phyloP scores from a whole-genome alignment of 2,329 filamentous ascomycete species.

The Monilinia laxa region DNA sequence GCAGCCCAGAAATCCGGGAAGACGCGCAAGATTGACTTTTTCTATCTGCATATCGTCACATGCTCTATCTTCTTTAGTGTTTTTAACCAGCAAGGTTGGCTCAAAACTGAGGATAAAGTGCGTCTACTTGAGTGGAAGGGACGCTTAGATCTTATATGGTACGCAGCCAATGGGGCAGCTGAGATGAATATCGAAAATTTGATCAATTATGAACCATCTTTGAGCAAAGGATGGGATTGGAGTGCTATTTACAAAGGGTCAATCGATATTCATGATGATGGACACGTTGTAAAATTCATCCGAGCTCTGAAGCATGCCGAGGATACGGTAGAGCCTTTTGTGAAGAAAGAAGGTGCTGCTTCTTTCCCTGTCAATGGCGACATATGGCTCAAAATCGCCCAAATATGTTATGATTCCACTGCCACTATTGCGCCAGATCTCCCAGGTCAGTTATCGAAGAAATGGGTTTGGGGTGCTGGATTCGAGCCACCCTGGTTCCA shows the following conservation, averaged over 20 bases:
- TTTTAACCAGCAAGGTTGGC: constrained; percentile 62
- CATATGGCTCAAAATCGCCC: constrained; percentile 5
- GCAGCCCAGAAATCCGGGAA: constrained; percentile 59
- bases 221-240: constrained; percentile 28
- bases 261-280: constrained; percentile 59
- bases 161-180: constrained; percentile 65
- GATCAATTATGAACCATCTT: constrained; percentile 52
- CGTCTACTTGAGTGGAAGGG: constrained; percentile 80
- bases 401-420: constrained; percentile 5
- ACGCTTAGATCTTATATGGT: constrained; percentile 69
- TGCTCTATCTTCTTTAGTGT: constrained; percentile 65
- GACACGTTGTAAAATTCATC: constrained; percentile 73
- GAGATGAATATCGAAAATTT: constrained; percentile 59
- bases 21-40: constrained; percentile 71
- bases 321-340: constrained; percentile 41
- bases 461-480: background rate
- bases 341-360: background rate
- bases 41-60: constrained; percentile 63
- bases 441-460: background rate
- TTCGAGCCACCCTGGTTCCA: background rate
- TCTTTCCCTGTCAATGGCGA: background rate
- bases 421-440: background rate
- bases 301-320: constrained; percentile 66
- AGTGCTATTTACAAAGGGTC: background rate
- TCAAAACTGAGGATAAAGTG: constrained; percentile 58